These are phyloP conservation scores for Coemansia sp. DNA, from an alignment of 192 early-diverging fungal genomes.

Conservation along the genomic window DNA sequence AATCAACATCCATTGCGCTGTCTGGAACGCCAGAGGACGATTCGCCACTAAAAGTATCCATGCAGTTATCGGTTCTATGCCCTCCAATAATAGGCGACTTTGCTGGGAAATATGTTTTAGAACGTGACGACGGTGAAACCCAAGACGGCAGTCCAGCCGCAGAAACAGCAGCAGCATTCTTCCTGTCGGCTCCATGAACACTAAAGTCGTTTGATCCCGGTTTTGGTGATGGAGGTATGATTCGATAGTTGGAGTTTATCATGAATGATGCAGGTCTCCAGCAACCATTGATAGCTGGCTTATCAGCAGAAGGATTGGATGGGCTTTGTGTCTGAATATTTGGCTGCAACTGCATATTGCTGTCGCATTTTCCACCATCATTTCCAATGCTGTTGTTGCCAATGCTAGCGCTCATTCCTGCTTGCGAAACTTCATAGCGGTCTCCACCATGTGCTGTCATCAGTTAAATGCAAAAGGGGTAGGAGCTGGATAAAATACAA, in stretches of 20 bases:
- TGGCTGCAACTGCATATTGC: background rate
- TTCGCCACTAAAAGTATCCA: background rate
- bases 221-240: conserved; percentile 26
- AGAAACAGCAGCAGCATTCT: background rate
- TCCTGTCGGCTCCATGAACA: background rate
- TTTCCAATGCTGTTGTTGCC: conserved; percentile 1
- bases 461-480: background rate
- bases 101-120: conserved; percentile 35
- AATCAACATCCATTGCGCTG: conserved; percentile 9
- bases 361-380: background rate
- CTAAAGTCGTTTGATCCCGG: conserved; percentile 1
- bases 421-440: conserved; percentile 1
- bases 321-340: background rate
- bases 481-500: background rate
- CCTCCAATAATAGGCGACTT: conserved; percentile 25
- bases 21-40: background rate
- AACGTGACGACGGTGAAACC: conserved; percentile 20
- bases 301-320: background rate
- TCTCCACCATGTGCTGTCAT: conserved; percentile 17
- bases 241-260: conserved; percentile 54
- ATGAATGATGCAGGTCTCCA: conserved; percentile 27
- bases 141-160: conserved; percentile 24
- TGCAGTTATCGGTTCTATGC: background rate
- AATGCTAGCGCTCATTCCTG: conserved; percentile 22
- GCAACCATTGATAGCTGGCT: background rate